Evolutionary conservation across 1,284 basidiomycete genomes (phyloP).

Genomic region (Sporisorium exsertum): DNA sequence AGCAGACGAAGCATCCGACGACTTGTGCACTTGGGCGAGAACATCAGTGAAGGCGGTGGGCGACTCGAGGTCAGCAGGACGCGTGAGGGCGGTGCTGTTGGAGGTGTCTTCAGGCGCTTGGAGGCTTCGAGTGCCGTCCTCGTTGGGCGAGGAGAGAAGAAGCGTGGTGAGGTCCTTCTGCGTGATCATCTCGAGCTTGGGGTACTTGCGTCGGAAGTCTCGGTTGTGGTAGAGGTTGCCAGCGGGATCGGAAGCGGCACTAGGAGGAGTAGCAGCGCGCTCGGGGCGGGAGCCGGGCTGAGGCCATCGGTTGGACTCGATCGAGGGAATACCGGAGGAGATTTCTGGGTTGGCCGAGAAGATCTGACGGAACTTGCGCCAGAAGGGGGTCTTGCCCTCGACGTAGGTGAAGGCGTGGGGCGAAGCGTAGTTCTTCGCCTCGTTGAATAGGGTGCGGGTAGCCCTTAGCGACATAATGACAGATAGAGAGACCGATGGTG

Average conservation of each 20-base stretch:
- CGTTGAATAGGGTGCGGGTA: slow-evolving; percentile 50
- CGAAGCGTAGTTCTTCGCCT: slow-evolving; percentile 57
- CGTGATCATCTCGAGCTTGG: slow-evolving; percentile 75
- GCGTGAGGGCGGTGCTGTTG: slow-evolving; percentile 59
- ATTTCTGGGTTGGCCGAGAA: slow-evolving; percentile 83
- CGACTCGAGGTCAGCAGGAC: slow-evolving; percentile 61
- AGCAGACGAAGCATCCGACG: slow-evolving; percentile 32
- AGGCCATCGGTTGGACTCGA: slow-evolving; percentile 80
- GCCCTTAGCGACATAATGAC: slow-evolving; percentile 49
- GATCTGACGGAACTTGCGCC: slow-evolving; percentile 65
- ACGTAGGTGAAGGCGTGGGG: slow-evolving; percentile 63
- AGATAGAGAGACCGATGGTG: not conserved
- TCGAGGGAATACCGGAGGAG: slow-evolving; percentile 86
- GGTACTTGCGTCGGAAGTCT: slow-evolving; percentile 90
- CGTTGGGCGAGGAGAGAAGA: slow-evolving; percentile 82
- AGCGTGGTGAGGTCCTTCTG: slow-evolving; percentile 74
- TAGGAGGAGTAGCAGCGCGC: slow-evolving; percentile 85
- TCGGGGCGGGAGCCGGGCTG: slow-evolving; percentile 88
- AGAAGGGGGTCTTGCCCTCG: slow-evolving; percentile 67
- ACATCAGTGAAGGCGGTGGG: slow-evolving; percentile 68
- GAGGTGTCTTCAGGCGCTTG: slow-evolving; percentile 57
- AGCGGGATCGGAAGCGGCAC: slow-evolving; percentile 72
- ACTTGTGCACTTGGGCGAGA: slow-evolving; percentile 63
- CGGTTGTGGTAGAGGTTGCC: slow-evolving; percentile 83
- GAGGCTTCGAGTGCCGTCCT: slow-evolving; percentile 69